These are phyloP conservation scores for Lipomyces mesembrius DNA, from an alignment of 805 yeast genomes.

Conservation along the genomic window DNA sequence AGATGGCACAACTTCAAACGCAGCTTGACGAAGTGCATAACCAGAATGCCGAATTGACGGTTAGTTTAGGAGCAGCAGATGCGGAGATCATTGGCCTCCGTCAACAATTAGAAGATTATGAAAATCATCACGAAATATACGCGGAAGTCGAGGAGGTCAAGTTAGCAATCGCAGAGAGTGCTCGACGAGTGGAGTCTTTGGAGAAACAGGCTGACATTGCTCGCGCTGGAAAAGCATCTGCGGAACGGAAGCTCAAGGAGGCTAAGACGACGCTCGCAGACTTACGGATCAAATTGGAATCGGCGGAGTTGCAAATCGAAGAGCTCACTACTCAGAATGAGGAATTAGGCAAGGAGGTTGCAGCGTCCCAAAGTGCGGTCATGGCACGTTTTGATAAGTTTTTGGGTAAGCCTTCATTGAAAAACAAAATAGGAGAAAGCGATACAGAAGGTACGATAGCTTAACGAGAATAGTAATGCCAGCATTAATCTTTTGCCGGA, in stretches of 20 bases:
- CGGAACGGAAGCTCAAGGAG: slow-evolving; percentile 22
- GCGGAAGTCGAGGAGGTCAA: slow-evolving; percentile 22
- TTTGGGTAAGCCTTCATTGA: slow-evolving; percentile 22
- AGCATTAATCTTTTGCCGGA: slow-evolving; percentile 1
- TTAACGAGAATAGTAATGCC: not conserved
- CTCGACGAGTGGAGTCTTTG: slow-evolving; percentile 14
- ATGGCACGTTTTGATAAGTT: slow-evolving; percentile 24
- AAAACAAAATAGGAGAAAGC: slow-evolving; percentile 14
- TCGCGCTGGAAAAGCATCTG: slow-evolving; percentile 1
- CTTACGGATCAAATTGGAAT: slow-evolving; percentile 18
- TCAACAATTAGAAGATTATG: not conserved
- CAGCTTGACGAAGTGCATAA: slow-evolving; percentile 26
- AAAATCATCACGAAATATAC: slow-evolving; percentile 7
- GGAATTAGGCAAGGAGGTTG: slow-evolving; percentile 13
- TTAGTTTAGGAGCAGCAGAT: not conserved
- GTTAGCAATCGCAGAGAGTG: slow-evolving; percentile 23
- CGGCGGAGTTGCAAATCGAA: slow-evolving; percentile 21
- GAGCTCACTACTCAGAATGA: slow-evolving; percentile 17
- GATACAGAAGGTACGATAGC: not conserved
- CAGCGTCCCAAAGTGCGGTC: slow-evolving; percentile 17
- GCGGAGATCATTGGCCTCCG: not conserved
- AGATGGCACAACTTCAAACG: slow-evolving; percentile 27
- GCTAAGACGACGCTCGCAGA: slow-evolving; percentile 21
- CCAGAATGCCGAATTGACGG: not conserved
- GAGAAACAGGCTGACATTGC: slow-evolving; percentile 26